Base-by-base conservation (phyloP, 257 asterid genomes). In the Nicotiana noctiflora region DNA sequence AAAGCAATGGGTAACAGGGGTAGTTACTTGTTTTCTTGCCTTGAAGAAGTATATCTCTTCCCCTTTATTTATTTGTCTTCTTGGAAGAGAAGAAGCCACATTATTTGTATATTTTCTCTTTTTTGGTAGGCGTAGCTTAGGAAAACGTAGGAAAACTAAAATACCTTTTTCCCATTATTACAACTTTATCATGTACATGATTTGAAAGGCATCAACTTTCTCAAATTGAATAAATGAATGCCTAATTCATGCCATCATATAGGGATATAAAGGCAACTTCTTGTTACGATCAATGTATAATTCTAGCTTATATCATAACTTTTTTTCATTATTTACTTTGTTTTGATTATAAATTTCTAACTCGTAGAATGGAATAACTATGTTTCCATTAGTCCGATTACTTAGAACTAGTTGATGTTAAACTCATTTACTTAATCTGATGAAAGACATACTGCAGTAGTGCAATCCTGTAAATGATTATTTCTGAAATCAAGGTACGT, bases 1-100 rank as follows among this genome's bases (percentile, higher is more conserved):
- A 72, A 46, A 72, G 78, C 59, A 72, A 72, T 6, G 57, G 77
- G 59, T 21, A 70, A 44, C 34, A 44, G 17, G 37, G 37, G 37
- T 72, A 23, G 77, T 72, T 46, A 72, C 60, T 46, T 72, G 37
- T 46, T 72, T 46, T 72, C 78, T 46, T 72, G 37, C 60, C 78
- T 72, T 72, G 78, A 72, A 46, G 60, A 72, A 44, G 60, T 72
- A 23, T 72, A 46, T 23, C 78, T 72, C 60, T 72, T 72, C 60
- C 14, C 23, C 78, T 72, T 72, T 72, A 72, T 72, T 72, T 72
- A 21, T 72, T 72, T 72, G 78, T 72, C 78, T 44, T 72, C 37
- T 23, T 21, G 78, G 78, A 19, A 72, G 78, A 14, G 56, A 23
- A 21, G 37, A 23, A 72, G 60, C 21, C 60, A 72, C 60, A 72